A percentile compares a stretch with the other conserved stretches of the same genome.
phyloP scores from a whole-genome alignment of 805 yeast genomes.

The Yarrowia divulgata region DNA sequence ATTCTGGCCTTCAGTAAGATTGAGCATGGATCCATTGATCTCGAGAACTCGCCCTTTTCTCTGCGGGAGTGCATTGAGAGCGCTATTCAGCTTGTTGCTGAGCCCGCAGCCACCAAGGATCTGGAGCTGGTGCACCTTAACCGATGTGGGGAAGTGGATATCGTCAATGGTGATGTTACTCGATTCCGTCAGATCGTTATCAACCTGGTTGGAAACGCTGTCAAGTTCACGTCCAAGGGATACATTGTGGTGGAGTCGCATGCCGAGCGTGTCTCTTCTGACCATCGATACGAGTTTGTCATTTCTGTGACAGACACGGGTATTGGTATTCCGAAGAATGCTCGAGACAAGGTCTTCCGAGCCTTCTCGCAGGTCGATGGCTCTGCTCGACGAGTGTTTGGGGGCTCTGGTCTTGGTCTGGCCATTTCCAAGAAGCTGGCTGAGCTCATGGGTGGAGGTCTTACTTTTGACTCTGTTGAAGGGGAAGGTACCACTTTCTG shows the following conservation, averaged over 20 bases:
- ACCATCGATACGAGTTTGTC: conserved; percentile 53
- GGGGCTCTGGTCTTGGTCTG: conserved; percentile 62
- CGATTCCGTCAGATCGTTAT: conserved; percentile 60
- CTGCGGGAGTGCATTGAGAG: conserved; percentile 57
- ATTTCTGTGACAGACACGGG: conserved; percentile 60
- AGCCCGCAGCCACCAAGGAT: conserved; percentile 56
- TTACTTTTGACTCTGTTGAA: conserved; percentile 57
- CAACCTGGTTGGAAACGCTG: conserved; percentile 62
- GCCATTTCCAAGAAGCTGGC: conserved; percentile 59
- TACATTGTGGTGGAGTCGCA: conserved; percentile 52
- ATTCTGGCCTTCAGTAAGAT: conserved; percentile 62
- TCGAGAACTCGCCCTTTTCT: conserved; percentile 56
- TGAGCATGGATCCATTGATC: conserved; percentile 61
- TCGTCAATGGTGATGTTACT: conserved; percentile 58
- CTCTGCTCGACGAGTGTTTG: conserved; percentile 58
- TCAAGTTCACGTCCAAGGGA: conserved; percentile 58
- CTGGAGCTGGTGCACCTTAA: conserved; percentile 58
- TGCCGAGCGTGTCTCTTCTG: conserved; percentile 49
- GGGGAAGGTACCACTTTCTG: conserved; percentile 58
- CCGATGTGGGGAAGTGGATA: conserved; percentile 53
- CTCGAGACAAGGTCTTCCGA: conserved; percentile 57
- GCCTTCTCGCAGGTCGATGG: conserved; percentile 66
- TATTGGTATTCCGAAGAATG: conserved; percentile 59
- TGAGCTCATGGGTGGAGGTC: conserved; percentile 58
- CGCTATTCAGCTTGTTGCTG: conserved; percentile 58